Evolutionary conservation across 345 rosid genomes (phyloP).

Genomic region (Acer campestre): DNA sequence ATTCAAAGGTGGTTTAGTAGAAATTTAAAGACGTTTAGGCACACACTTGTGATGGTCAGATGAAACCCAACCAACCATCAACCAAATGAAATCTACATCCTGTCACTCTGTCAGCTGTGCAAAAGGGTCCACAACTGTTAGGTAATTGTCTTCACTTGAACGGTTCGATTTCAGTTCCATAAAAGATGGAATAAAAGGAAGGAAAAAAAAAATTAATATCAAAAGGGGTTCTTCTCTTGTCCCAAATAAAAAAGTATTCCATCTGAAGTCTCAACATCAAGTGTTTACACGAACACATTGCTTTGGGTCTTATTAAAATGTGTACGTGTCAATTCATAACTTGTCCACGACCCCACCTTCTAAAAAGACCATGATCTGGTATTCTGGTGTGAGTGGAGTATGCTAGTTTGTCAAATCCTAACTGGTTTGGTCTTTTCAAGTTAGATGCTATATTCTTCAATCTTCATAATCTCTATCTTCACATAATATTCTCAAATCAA

Average conservation of each 20-base stretch:
- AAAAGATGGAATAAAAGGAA: slow-evolving; percentile 6
- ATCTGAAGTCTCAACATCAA: neutral
- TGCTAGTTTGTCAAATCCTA: neutral
- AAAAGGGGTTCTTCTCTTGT: neutral
- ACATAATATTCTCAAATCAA: neutral
- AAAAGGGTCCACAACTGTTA: slow-evolving; percentile 4
- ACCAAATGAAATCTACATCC: neutral
- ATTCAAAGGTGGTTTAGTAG: too few relatives aligned
- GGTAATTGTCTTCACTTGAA: slow-evolving; percentile 1
- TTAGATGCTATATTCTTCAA: neutral
- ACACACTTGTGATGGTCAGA: too few relatives aligned
- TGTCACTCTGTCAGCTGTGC: neutral
- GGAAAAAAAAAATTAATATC: neutral
- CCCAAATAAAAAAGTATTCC: neutral
- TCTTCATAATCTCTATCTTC: neutral
- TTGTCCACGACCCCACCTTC: neutral
- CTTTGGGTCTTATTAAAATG: neutral
- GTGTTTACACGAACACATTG: neutral
- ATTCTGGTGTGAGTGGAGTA: neutral
- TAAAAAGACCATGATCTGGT: neutral
- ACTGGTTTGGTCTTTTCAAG: neutral
- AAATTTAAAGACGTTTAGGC: neutral
- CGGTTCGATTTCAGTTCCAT: slow-evolving; percentile 15
- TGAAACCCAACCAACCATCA: too few relatives aligned
- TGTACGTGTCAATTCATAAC: neutral